Conservation (phyloP, 1,284 basidiomycete genomes). For the Moniliella sp. region DNA sequence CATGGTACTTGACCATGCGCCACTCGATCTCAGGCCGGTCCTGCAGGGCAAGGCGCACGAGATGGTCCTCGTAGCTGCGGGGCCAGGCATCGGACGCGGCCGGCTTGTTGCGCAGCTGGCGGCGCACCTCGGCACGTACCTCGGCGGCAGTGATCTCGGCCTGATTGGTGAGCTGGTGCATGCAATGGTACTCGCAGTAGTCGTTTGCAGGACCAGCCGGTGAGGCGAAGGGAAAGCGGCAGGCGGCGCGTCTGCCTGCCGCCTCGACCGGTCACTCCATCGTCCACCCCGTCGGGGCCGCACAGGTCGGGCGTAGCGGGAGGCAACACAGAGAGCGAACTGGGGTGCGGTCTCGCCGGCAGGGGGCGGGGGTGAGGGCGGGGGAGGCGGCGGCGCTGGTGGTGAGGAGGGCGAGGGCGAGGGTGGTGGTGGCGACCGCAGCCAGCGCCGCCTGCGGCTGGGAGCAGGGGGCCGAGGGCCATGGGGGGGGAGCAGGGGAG, state of each 20-base stretch:
- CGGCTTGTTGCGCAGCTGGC: conserved; percentile 1
- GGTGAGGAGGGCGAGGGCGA: too few relatives aligned
- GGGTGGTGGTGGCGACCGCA: too few relatives aligned
- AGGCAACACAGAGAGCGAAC: too few relatives aligned
- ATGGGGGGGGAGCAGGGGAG: too few relatives aligned
- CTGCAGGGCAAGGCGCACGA: too few relatives aligned
- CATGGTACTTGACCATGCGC: conserved; percentile 40
- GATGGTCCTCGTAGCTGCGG: conserved; percentile 2
- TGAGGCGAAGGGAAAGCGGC: conserved; percentile 41
- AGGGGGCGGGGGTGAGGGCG: too few relatives aligned
- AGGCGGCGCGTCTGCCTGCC: conserved; percentile 29
- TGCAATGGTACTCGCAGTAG: conserved; percentile 72
- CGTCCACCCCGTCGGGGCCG: conserved; percentile 12
- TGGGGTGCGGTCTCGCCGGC: too few relatives aligned
- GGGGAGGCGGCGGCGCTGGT: too few relatives aligned
- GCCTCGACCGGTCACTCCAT: too few relatives aligned
- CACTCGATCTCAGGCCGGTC: conserved; percentile 23
- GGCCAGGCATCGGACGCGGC: conserved; percentile 1
- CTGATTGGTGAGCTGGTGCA: conserved; percentile 55
- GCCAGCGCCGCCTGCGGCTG: too few relatives aligned
- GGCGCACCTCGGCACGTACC: conserved; percentile 27
- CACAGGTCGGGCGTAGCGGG: conserved; percentile 16
- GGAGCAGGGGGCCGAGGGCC: too few relatives aligned
- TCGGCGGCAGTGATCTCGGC: conserved; percentile 35
- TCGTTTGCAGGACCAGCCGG: conserved; percentile 53